Evolutionary conservation across 176 grass and related monocot genomes (phyloP), one percentile per base, ranked within the genome.

Genomic region (Olyra latifolia): DNA sequence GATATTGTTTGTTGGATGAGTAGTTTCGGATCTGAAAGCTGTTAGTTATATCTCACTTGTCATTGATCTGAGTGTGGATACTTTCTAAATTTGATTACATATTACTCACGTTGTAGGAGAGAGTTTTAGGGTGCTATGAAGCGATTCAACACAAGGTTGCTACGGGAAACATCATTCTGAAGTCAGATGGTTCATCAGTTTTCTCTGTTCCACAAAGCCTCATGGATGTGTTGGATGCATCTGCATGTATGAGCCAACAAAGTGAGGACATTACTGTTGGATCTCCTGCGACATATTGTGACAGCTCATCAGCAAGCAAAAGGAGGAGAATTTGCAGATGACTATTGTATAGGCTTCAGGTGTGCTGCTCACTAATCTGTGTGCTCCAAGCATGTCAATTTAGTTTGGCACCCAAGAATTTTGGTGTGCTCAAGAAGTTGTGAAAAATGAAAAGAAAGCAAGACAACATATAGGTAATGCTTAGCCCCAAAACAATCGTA

Each of bases 211-310:
- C 95, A 62, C 83, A 84, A 73, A 98, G 95, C 86, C 95, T 90
- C 43, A 91, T 83, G 77, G 95, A 82, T 28, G 92, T 98, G 69
- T 82, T 98, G 86, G 92, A 98, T 74, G 90, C 82, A 65, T 75
- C 76, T 66, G 55, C 95, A 74, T 98, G 92, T 79, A 81, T 91
- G 54, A 94, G 91, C 80, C 91, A 92, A 84, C 84, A 85, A 62
- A 94, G 86, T 44, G 94, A 94, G 82, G 91, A 87, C 71, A 78
- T 67, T 82, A 73, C 73, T 78, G 66, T n/a, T 87, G 83, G 89
- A 43, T 94, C 87, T 84, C 53, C 79, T 86, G 72, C 88, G 75
- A 63, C 71, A 52, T 83, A 85, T 52, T 69, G 88, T 81, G 72
- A 61, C 20, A 86, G 27, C 67, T 92, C 91, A 69, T 82, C 91